Percentiles rank a stretch among this genome's conserved stretches.
These are phyloP conservation scores for Boletus edulis DNA, from an alignment of 768 basidiomycete genomes.

Conservation along the genomic window DNA sequence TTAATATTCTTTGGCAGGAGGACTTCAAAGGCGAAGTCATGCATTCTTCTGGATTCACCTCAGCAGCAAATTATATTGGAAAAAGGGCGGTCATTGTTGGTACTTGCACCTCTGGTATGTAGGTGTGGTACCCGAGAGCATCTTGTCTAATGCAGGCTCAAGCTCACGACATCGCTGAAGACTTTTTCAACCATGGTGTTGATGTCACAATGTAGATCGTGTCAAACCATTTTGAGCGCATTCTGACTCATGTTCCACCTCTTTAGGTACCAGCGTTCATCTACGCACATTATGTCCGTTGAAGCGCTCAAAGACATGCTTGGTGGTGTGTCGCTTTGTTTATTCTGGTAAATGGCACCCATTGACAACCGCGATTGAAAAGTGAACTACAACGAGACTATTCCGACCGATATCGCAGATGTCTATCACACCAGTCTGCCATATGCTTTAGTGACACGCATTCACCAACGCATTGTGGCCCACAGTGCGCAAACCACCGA, in stretches of 20 bases:
- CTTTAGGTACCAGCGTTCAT: neutral
- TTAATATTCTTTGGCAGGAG: conserved; percentile 28
- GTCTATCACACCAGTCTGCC: conserved; percentile 16
- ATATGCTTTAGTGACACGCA: conserved; percentile 4
- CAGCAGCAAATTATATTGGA: conserved; percentile 47
- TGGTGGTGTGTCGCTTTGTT: neutral
- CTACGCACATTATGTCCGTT: neutral
- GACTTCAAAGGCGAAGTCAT: conserved; percentile 51
- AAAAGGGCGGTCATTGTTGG: conserved; percentile 69
- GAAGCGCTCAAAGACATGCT: neutral
- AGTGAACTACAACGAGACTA: neutral
- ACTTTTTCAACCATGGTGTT: conserved; percentile 29
- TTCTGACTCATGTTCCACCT: neutral
- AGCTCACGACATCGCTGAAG: conserved; percentile 39
- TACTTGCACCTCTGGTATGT: conserved; percentile 57
- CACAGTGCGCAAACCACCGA: conserved; percentile 22
- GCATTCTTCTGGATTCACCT: conserved; percentile 53
- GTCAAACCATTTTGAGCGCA: neutral
- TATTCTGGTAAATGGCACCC: too few relatives aligned
- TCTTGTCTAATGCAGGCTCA: conserved; percentile 6
- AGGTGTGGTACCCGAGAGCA: neutral
- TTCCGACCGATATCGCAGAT: conserved; percentile 24
- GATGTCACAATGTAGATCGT: conserved; percentile 29
- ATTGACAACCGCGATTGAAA: neutral
- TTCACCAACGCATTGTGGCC: conserved; percentile 21